phyloP scores from a whole-genome alignment of 2,329 filamentous ascomycete species.

The Diaporthe vexans region DNA sequence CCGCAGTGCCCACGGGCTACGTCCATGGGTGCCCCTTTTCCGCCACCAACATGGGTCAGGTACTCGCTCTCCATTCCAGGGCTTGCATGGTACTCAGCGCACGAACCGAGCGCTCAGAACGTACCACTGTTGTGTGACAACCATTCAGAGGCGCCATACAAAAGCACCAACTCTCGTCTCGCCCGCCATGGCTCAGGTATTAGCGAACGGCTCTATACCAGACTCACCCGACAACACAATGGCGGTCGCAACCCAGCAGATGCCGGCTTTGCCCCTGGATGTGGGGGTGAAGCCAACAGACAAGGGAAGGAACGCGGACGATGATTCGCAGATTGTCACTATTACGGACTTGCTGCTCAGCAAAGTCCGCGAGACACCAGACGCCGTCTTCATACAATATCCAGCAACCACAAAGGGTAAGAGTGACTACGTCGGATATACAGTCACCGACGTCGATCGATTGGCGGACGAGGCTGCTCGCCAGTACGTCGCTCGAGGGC shows the following conservation, averaged over 20 bases:
- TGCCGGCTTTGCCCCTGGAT: slow-evolving; percentile 4
- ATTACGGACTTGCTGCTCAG: slow-evolving; percentile 38
- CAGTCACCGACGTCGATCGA: slow-evolving; percentile 33
- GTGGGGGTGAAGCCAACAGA: slow-evolving; percentile 19
- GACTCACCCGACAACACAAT: slow-evolving; percentile 28
- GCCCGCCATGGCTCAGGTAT: not conserved
- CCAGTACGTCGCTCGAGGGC: slow-evolving; percentile 35
- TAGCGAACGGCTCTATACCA: not conserved
- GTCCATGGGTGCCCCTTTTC: slow-evolving; percentile 13
- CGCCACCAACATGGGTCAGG: slow-evolving; percentile 15
- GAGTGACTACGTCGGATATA: slow-evolving; percentile 39
- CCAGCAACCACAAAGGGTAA: slow-evolving; percentile 38
- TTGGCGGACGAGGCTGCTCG: slow-evolving; percentile 39
- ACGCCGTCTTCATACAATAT: slow-evolving; percentile 35
- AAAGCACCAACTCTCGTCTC: slow-evolving; percentile 23
- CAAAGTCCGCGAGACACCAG: slow-evolving; percentile 37
- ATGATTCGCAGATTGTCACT: slow-evolving; percentile 28
- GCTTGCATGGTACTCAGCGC: slow-evolving; percentile 7
- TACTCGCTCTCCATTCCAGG: slow-evolving; percentile 13
- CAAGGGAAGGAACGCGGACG: not conserved
- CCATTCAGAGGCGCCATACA: slow-evolving; percentile 2
- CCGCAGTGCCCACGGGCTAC: not conserved
- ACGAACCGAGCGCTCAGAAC: not conserved
- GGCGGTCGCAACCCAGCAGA: slow-evolving; percentile 31
- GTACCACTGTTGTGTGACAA: not conserved